Evolutionary conservation across 192 early-diverging fungal genomes (phyloP).

Genomic region (Obelidium mucronatum): DNA sequence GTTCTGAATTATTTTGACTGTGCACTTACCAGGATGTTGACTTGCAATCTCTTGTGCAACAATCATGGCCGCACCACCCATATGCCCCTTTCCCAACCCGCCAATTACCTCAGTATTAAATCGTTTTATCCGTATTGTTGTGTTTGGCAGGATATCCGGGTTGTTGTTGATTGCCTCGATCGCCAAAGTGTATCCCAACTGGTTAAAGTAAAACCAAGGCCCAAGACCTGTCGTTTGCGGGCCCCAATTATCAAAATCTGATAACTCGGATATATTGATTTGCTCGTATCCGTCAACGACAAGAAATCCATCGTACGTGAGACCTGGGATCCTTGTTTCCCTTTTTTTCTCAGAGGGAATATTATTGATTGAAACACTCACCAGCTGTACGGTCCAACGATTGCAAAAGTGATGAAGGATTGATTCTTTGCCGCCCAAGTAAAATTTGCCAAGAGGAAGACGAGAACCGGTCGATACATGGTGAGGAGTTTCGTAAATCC

Average conservation of each 20-base stretch:
- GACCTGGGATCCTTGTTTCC: neutral
- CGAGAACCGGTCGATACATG: too few species aligned
- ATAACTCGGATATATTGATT: neutral
- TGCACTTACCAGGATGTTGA: neutral
- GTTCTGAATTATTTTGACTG: too few species aligned
- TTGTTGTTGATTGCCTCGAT: neutral
- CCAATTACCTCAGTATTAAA: neutral
- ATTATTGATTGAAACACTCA: neutral
- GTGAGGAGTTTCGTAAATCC: too few species aligned
- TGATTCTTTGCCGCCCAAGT: too few species aligned
- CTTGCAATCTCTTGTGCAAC: neutral
- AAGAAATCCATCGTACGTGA: neutral
- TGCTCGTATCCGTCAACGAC: neutral
- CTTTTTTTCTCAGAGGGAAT: neutral
- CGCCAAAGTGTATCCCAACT: neutral
- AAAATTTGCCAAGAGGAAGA: too few species aligned
- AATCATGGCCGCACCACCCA: neutral
- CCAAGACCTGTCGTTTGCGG: too few species aligned
- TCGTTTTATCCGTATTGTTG: constrained; percentile 10
- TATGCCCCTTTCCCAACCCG: neutral
- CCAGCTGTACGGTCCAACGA: neutral
- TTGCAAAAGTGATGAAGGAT: neutral
- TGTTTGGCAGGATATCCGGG: neutral
- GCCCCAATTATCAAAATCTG: neutral
- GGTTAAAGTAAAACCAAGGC: neutral